Base-by-base conservation (phyloP, 768 basidiomycete genomes). In the Lyophyllum atratum region DNA sequence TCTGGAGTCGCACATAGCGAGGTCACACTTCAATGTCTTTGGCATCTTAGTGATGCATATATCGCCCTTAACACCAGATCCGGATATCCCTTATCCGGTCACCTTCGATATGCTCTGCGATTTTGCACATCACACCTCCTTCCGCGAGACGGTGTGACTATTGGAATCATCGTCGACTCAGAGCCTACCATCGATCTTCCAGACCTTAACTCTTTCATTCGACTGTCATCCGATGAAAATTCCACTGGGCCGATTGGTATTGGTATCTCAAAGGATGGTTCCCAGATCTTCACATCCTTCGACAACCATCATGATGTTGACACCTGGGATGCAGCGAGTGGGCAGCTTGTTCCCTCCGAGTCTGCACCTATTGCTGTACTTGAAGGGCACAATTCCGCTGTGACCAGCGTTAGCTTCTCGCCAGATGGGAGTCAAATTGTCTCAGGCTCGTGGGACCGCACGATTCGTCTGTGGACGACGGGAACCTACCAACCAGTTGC, bases 361-460 rank as follows among this genome's bases (percentile, higher is more conserved):
- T 33, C 49, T 10, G 22, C 37, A 10, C 40, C 14, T 3, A 37
- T 12, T 39, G 29, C 29, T 11, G 11, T 11, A 11, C 15, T 40
- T 3, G 24, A 51, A 26, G 63, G 63, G 0, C 59, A 64, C 55
- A 48, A n/a, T 10, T 40, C 50, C 46, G 12, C 1, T 2, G 56
- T 58, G 19, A 2, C 0, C 1, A 59, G 64, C 24, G 59, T 66
- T 31, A 42, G 51, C 6, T 60, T 62, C 44, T 66, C 66, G 19
- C 62, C 67, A 7, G 63, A 66, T 61, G 64, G 67, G 8, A 56
- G n/a, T 11, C 24, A 26, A 12, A 45, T 70, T 43, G 60, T 52
- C 4, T 62, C 65, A 21, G 62, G 64, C 9, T 66, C 67, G 9
- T 0, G 21, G 0, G 66, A 67, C 48, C 49, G 29, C 0, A 63